Percentiles rank a stretch among this genome's conserved stretches.
Evolutionary conservation across 345 rosid genomes (phyloP).

Genomic region (Rhodamnia rubescens): DNA sequence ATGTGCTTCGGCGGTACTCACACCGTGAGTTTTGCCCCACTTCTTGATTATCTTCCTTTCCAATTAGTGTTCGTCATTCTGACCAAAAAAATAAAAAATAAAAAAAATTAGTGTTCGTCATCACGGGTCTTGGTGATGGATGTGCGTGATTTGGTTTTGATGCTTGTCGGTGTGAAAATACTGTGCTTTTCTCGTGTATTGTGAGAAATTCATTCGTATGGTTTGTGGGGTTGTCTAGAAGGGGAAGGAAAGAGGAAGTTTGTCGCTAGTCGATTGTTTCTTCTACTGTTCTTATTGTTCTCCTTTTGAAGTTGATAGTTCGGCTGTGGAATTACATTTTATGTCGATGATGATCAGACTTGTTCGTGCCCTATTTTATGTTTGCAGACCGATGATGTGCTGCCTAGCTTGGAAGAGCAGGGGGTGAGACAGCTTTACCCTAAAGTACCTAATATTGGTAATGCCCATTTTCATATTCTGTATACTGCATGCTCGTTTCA

Average conservation of each 20-base stretch:
- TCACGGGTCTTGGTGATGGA: background rate
- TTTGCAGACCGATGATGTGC: slow-evolving; percentile 66
- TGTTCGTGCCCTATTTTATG: background rate
- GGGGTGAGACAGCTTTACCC: slow-evolving; percentile 78
- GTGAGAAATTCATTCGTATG: background rate
- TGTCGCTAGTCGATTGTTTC: background rate
- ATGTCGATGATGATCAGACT: background rate
- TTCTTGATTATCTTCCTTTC: background rate
- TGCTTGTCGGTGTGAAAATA: background rate
- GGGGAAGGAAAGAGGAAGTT: background rate
- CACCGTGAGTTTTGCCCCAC: slow-evolving; percentile 31
- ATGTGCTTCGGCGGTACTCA: slow-evolving; percentile 59
- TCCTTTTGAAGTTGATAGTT: background rate
- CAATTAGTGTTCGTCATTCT: background rate
- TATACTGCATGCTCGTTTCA: slow-evolving; percentile 1
- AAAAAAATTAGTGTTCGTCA: background rate
- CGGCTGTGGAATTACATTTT: background rate
- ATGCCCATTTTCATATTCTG: background rate
- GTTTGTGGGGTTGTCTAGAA: background rate
- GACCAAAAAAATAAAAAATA: too few relatives aligned
- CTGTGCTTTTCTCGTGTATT: background rate
- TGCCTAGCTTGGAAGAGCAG: slow-evolving; percentile 88
- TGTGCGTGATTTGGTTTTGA: background rate
- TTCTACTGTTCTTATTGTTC: background rate
- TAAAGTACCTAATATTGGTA: slow-evolving; percentile 60